phyloP scores from a whole-genome alignment of 305 asterid species.

The Fraxinus sp. region DNA sequence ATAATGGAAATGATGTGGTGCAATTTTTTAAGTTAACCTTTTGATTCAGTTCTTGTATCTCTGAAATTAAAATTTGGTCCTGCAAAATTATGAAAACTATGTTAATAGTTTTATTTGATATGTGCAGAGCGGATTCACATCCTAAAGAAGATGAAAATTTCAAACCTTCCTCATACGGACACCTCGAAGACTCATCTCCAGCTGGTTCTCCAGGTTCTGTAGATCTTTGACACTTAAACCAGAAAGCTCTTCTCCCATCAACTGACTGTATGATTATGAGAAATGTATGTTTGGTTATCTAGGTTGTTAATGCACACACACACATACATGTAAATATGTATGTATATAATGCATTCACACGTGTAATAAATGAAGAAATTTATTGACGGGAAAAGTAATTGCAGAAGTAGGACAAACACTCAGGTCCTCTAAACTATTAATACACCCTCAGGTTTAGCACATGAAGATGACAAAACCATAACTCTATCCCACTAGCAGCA shows the following conservation, averaged over 20 bases:
- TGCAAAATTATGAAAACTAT: conserved; percentile 28
- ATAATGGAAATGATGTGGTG: not conserved
- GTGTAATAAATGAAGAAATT: not conserved
- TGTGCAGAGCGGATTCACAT: conserved; percentile 3
- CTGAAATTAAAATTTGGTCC: conserved; percentile 56
- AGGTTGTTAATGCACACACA: not conserved
- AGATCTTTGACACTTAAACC: conserved; percentile 57
- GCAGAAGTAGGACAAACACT: not conserved
- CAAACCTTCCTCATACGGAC: conserved; percentile 65
- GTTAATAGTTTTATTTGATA: conserved; percentile 12
- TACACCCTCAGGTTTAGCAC: not conserved
- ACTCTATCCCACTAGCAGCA: not conserved
- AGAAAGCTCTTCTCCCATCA: conserved; percentile 70
- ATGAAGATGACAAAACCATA: not conserved
- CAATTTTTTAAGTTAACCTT: conserved; percentile 41
- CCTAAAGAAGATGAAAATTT: conserved; percentile 4
- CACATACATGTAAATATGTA: not conserved
- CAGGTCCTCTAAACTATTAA: not conserved
- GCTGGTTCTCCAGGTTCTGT: conserved; percentile 61
- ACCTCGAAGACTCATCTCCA: conserved; percentile 59
- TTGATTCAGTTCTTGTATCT: conserved; percentile 56
- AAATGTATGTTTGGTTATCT: conserved; percentile 7
- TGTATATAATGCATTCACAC: not conserved
- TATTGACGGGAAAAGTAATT: not conserved
- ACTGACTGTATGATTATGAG: conserved; percentile 40